Evolutionary conservation across 768 basidiomycete species (phyloP).

Genomic region (Pseudohyphozyma bogoriensis): DNA sequence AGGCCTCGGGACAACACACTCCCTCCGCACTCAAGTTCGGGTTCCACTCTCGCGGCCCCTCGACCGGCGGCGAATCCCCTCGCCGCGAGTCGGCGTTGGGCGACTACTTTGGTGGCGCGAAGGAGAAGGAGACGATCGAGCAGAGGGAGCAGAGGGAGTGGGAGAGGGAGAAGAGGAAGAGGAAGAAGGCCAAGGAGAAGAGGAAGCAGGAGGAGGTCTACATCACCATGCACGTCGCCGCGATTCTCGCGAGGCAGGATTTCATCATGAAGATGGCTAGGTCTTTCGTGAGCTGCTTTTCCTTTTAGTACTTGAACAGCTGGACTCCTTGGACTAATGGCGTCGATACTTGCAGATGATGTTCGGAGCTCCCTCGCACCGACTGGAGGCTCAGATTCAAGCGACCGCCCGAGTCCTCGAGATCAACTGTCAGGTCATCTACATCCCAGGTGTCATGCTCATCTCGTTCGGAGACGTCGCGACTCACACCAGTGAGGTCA

Average conservation of each 20-base stretch:
- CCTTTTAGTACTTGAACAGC: neutral
- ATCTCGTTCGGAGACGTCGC: conserved; percentile 70
- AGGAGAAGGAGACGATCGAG: conserved; percentile 18
- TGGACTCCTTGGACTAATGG: neutral
- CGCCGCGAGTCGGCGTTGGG: conserved; percentile 32
- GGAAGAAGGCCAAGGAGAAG: conserved; percentile 42
- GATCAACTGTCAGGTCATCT: conserved; percentile 43
- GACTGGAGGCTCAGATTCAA: conserved; percentile 46
- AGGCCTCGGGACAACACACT: neutral
- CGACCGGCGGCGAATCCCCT: conserved; percentile 18
- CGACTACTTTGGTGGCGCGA: conserved; percentile 34
- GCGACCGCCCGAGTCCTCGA: conserved; percentile 46
- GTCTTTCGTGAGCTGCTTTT: conserved; percentile 42
- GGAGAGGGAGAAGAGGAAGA: conserved; percentile 43
- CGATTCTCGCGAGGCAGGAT: conserved; percentile 43
- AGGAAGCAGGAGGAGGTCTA: conserved; percentile 66
- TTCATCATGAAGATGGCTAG: conserved; percentile 45
- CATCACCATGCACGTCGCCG: conserved; percentile 56
- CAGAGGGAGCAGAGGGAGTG: conserved; percentile 38
- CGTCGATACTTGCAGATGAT: conserved; percentile 22
- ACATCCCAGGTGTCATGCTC: conserved; percentile 51
- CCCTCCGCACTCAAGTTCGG: conserved; percentile 4
- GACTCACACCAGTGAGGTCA: conserved; percentile 71
- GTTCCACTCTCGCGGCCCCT: conserved; percentile 24
- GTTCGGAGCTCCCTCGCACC: conserved; percentile 45